Percentiles rank a stretch among this genome's conserved stretches.
phyloP scores from a whole-genome alignment of 441 rosid species.

The Erysimum pusillum region DNA sequence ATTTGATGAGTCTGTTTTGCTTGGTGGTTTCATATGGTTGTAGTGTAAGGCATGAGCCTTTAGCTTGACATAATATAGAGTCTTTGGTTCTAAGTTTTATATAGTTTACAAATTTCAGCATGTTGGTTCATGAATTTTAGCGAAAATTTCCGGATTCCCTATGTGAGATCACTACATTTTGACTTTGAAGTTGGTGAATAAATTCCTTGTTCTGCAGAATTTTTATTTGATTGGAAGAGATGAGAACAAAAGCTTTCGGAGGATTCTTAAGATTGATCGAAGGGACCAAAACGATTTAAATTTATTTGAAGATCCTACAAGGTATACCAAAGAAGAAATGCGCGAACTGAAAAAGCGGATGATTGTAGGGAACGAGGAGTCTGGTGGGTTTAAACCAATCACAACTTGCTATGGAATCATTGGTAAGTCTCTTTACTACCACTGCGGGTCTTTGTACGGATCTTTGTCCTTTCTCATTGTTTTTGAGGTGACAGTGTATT shows the following conservation, averaged over 20 bases:
- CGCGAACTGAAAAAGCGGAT: constrained; percentile 59
- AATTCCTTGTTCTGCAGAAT: constrained; percentile 53
- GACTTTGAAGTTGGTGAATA: background rate
- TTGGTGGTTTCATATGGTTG: constrained; percentile 23
- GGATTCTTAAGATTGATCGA: constrained; percentile 73
- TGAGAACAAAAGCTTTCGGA: constrained; percentile 58
- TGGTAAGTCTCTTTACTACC: constrained; percentile 51
- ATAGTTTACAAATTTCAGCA: background rate
- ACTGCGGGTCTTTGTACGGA: background rate
- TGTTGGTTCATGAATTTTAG: background rate
- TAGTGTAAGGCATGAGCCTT: constrained; percentile 40
- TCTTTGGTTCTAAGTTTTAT: constrained; percentile 38
- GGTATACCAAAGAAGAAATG: constrained; percentile 60
- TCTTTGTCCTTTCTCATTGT: background rate
- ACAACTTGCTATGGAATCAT: constrained; percentile 76
- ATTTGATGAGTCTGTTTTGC: constrained; percentile 5
- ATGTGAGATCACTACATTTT: background rate
- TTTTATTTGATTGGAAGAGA: constrained; percentile 80
- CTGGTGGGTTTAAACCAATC: constrained; percentile 66
- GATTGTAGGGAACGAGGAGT: constrained; percentile 55
- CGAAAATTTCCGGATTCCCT: background rate
- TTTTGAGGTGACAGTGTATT: background rate
- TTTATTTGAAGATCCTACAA: constrained; percentile 63
- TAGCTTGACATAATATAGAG: constrained; percentile 38
- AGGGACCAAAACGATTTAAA: constrained; percentile 57